Evolutionary conservation across 139 green algal species (phyloP).

Genomic region (Picochlorum sp.): DNA sequence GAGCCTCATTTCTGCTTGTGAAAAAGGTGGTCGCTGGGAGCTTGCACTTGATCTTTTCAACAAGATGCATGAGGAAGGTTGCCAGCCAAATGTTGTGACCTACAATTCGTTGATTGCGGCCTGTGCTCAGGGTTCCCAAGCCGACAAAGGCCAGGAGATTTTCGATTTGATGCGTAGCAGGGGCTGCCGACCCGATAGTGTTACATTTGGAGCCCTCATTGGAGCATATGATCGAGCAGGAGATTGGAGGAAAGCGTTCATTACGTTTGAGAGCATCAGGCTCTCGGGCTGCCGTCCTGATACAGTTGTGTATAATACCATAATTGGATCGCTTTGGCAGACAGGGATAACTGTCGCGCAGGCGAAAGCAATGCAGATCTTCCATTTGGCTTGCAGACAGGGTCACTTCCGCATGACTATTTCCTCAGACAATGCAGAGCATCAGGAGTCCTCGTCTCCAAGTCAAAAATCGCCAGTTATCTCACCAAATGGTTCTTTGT

Average conservation of each 20-base stretch:
- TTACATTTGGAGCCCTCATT: conserved; percentile 81
- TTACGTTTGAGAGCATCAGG: conserved; percentile 40
- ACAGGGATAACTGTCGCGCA: conserved; percentile 27
- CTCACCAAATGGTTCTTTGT: background rate
- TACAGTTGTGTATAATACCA: conserved; percentile 34
- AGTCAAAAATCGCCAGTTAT: too few species aligned
- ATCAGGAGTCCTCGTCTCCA: background rate
- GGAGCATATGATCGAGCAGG: conserved; percentile 52
- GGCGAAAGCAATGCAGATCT: conserved; percentile 17
- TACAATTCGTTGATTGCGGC: conserved; percentile 78
- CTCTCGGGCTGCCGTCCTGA: conserved; percentile 31
- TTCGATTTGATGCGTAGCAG: conserved; percentile 38
- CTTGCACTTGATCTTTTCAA: conserved; percentile 67
- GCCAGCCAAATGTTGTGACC: conserved; percentile 68
- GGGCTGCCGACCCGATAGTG: conserved; percentile 65
- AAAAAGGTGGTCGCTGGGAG: conserved; percentile 66
- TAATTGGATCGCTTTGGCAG: conserved; percentile 33
- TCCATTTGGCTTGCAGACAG: conserved; percentile 19
- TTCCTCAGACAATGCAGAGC: conserved; percentile 5
- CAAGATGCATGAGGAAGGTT: conserved; percentile 67
- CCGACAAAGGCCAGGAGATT: conserved; percentile 31
- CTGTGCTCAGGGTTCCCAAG: conserved; percentile 35
- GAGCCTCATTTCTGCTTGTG: conserved; percentile 34
- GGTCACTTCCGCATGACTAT: conserved; percentile 27
- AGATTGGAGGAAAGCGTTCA: conserved; percentile 26